Conservation (phyloP, 768 basidiomycete genomes). For the Calocybe gangraenosa region DNA sequence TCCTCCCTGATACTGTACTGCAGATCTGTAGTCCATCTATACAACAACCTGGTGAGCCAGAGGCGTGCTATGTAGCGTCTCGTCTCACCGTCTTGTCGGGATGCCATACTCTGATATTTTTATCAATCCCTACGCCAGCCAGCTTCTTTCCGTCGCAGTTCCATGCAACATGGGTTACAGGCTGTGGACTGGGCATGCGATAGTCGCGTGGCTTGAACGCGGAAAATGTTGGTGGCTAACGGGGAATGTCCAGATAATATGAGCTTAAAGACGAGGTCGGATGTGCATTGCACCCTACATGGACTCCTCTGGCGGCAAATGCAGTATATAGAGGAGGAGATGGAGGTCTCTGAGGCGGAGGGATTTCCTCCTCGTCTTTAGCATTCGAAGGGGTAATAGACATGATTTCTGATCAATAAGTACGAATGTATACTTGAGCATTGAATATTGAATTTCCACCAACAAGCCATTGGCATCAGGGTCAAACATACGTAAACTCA, state of each 20-base stretch:
- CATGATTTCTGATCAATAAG: slow-evolving; percentile 7
- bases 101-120: slow-evolving; percentile 68
- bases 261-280: slow-evolving; percentile 13
- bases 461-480: not conserved
- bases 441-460: not conserved
- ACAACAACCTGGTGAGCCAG: not conserved
- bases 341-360: slow-evolving; percentile 55
- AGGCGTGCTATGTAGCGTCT: not conserved
- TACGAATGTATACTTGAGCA: not conserved
- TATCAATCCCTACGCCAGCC: slow-evolving; percentile 81
- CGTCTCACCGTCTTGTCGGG: slow-evolving; percentile 71
- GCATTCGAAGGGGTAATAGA: slow-evolving; percentile 18
- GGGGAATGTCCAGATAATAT: not conserved
- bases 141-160: slow-evolving; percentile 80
- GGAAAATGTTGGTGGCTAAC: slow-evolving; percentile 72
- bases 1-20: slow-evolving; percentile 61
- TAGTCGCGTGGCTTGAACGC: slow-evolving; percentile 78
- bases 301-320: slow-evolving; percentile 65
- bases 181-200: slow-evolving; percentile 57
- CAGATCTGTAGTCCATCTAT: slow-evolving; percentile 70
- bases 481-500: slow-evolving; percentile 5
- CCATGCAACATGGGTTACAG: slow-evolving; percentile 79
- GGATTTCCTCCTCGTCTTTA: slow-evolving; percentile 57
- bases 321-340: slow-evolving; percentile 73
- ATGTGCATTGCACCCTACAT: slow-evolving; percentile 47